phyloP scores from a whole-genome alignment of 2,329 filamentous ascomycete genomes.

The Trichophyton rubrum region DNA sequence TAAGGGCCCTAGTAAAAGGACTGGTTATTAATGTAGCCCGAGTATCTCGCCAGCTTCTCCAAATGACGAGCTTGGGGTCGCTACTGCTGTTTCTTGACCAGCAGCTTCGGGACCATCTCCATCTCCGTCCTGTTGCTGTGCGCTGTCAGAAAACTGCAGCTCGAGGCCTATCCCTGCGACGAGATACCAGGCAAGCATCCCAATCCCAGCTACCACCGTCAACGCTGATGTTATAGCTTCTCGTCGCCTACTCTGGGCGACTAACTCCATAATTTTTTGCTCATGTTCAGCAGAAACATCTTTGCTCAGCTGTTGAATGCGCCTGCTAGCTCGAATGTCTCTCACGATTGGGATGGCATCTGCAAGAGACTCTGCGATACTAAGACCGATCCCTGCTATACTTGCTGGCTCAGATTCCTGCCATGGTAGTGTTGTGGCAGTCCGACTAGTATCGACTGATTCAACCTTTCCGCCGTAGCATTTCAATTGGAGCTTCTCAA shows the following conservation, averaged over 20 bases:
- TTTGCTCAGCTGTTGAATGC: conserved; percentile 24
- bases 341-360: conserved; percentile 28
- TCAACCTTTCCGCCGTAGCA: conserved; percentile 25
- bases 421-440: conserved; percentile 25
- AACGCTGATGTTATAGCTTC: conserved; percentile 28
- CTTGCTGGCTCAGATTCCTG: conserved; percentile 23
- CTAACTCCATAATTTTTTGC: conserved; percentile 17
- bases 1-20: neutral
- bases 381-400: conserved; percentile 22
- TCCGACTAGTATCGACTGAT: conserved; percentile 3
- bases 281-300: conserved; percentile 19
- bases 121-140: neutral
- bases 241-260: conserved; percentile 19
- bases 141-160: neutral
- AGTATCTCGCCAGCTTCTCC: neutral
- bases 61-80: neutral
- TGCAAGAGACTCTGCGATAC: conserved; percentile 24
- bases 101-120: neutral
- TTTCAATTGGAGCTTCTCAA: conserved; percentile 26
- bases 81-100: conserved; percentile 5
- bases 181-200: conserved; percentile 28
- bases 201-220: conserved; percentile 24
- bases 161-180: conserved; percentile 7
- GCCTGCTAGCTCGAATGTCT: conserved; percentile 27
- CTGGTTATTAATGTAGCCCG: neutral